phyloP scores from a whole-genome alignment of 2,329 filamentous ascomycete genomes.

The Waltergamsia citrina region DNA sequence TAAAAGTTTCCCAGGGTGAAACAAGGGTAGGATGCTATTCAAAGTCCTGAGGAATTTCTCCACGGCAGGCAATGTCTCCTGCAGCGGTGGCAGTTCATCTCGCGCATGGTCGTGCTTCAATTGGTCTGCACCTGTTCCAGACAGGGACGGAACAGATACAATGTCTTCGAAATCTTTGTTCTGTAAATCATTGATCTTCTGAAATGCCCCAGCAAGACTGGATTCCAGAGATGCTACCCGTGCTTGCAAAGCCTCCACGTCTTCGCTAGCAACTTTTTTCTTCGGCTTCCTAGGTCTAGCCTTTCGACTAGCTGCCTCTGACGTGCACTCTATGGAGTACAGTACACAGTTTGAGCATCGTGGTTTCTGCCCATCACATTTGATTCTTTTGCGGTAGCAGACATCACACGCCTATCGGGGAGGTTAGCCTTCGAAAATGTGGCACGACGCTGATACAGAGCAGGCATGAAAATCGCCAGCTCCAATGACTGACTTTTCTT shows the following conservation, averaged over 20 bases:
- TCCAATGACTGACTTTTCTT: not conserved
- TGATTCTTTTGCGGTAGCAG: slow-evolving; percentile 6
- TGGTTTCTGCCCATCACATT: slow-evolving; percentile 2
- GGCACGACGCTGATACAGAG: too few relatives aligned
- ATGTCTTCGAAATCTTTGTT: not conserved
- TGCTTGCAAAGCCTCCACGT: not conserved
- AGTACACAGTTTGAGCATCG: slow-evolving; percentile 3
- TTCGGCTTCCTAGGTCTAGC: not conserved
- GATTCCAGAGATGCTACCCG: not conserved
- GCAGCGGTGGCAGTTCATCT: slow-evolving; percentile 1
- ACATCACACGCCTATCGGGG: not conserved
- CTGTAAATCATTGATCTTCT: not conserved
- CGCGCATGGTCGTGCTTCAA: not conserved
- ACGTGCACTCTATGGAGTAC: slow-evolving; percentile 3
- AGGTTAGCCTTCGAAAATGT: too few relatives aligned
- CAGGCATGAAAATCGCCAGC: too few relatives aligned
- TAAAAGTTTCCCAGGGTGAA: not conserved
- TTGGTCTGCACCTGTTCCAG: not conserved
- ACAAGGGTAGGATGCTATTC: slow-evolving; percentile 4
- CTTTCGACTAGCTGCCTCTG: slow-evolving; percentile 4
- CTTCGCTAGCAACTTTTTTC: not conserved
- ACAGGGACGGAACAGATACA: not conserved
- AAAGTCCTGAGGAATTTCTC: slow-evolving; percentile 2
- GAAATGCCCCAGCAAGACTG: not conserved
- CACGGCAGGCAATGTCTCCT: slow-evolving; percentile 1